phyloP scores from a whole-genome alignment of 2,329 filamentous ascomycete species.

The Ceratocystis lukuohia region DNA sequence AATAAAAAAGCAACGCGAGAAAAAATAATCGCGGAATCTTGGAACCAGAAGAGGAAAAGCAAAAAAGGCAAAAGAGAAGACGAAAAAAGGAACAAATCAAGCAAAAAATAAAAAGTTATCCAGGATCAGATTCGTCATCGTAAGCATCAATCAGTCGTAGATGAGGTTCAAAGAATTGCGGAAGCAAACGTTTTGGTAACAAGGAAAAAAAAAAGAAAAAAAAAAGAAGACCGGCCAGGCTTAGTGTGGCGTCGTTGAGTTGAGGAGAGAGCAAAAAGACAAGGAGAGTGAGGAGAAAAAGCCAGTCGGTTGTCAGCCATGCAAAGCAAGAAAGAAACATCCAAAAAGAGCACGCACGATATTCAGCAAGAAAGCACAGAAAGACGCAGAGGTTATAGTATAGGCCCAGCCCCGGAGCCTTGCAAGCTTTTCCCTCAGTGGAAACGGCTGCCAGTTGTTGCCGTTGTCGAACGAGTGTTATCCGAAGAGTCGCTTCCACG shows the following conservation, averaged over 20 bases:
- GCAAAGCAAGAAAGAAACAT: too few relatives aligned
- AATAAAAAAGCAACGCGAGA: slow-evolving; percentile 4
- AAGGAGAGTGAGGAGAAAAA: neutral
- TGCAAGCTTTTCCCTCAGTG: slow-evolving; percentile 8
- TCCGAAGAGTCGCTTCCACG: slow-evolving; percentile 43
- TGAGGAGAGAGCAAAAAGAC: neutral
- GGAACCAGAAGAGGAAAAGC: neutral
- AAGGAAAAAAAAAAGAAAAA: neutral
- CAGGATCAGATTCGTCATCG: slow-evolving; percentile 17
- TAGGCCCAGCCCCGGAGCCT: too few relatives aligned
- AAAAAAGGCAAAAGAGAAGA: neutral
- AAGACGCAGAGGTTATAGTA: neutral
- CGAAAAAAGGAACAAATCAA: neutral
- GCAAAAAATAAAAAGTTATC: neutral
- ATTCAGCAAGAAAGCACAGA: slow-evolving; percentile 5
- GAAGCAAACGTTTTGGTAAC: neutral
- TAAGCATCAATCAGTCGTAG: slow-evolving; percentile 18
- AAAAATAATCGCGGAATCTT: slow-evolving; percentile 3
- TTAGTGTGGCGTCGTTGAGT: neutral
- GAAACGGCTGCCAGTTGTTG: slow-evolving; percentile 25
- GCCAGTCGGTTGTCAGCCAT: neutral
- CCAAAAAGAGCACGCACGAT: neutral
- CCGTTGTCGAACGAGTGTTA: slow-evolving; percentile 29
- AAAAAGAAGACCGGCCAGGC: neutral
- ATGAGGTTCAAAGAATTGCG: slow-evolving; percentile 16